Conservation (phyloP, 2,329 filamentous ascomycete species). For the Hypoxylon sp. region DNA sequence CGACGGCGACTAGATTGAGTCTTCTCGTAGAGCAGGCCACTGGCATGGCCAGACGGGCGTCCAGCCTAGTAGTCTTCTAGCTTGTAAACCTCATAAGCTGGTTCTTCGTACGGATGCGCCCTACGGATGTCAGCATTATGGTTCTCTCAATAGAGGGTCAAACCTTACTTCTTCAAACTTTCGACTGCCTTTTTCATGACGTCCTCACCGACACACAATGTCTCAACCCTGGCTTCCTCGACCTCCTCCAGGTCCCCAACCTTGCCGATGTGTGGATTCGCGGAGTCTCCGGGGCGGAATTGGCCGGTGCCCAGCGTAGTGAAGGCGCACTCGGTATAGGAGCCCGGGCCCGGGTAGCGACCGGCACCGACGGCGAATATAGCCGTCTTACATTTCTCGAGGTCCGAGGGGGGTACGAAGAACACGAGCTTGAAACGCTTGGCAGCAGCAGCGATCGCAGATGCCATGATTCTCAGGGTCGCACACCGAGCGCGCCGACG, state of each 20-base stretch:
- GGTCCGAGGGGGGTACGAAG: not conserved
- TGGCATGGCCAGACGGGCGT: too few species aligned
- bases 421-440: not conserved
- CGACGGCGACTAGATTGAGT: too few species aligned
- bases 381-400: constrained; percentile 56
- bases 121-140: not conserved
- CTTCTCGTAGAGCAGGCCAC: too few species aligned
- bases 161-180: constrained; percentile 67
- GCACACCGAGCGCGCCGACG: not conserved
- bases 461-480: not conserved
- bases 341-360: constrained; percentile 57
- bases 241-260: constrained; percentile 65
- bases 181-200: constrained; percentile 63
- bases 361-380: constrained; percentile 67
- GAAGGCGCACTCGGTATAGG: constrained; percentile 65
- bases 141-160: too few species aligned
- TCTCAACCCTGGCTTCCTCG: constrained; percentile 69
- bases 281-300: constrained; percentile 67
- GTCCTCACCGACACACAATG: constrained; percentile 66
- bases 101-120: not conserved
- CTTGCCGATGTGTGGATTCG: constrained; percentile 69
- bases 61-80: not conserved
- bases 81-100: not conserved
- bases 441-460: not conserved
- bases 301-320: constrained; percentile 65